phyloP scores from a whole-genome alignment of 768 basidiomycete genomes.

The Boletus pseudo-olivaceus region DNA sequence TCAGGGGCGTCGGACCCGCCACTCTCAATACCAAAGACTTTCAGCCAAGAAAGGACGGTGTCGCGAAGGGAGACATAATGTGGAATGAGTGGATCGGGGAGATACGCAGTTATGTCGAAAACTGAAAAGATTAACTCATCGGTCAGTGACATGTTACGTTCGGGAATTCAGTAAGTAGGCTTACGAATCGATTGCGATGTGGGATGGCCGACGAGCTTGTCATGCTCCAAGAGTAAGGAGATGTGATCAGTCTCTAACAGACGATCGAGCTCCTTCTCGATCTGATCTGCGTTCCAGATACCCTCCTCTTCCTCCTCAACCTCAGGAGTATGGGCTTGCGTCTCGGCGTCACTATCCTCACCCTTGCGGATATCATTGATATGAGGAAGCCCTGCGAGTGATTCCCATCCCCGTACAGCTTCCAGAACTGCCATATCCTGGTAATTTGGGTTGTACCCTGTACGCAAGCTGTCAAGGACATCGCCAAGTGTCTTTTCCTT shows the following conservation, averaged over 20 bases:
- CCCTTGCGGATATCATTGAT: conserved; percentile 64
- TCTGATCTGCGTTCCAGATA: conserved; percentile 55
- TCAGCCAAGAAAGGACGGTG: conserved; percentile 57
- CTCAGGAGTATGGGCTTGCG: conserved; percentile 13
- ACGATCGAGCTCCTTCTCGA: conserved; percentile 54
- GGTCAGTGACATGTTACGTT: not conserved
- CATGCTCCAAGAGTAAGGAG: conserved; percentile 72
- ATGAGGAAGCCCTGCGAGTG: conserved; percentile 63
- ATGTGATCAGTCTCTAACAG: conserved; percentile 67
- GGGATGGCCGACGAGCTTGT: conserved; percentile 57
- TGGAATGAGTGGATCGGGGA: conserved; percentile 78
- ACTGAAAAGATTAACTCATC: conserved; percentile 43
- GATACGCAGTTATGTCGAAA: conserved; percentile 73
- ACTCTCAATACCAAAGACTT: conserved; percentile 57
- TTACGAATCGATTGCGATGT: conserved; percentile 52
- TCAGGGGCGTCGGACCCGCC: conserved; percentile 36
- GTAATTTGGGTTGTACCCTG: conserved; percentile 96
- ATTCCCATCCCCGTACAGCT: conserved; percentile 92
- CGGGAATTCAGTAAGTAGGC: conserved; percentile 24
- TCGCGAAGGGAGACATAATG: conserved; percentile 68
- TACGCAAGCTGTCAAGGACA: conserved; percentile 78
- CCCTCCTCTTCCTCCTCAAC: conserved; percentile 51
- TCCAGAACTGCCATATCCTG: conserved; percentile 99
- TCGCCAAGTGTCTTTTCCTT: conserved; percentile 75
- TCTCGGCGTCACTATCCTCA: conserved; percentile 36